Conservation (phyloP, 768 basidiomycete genomes). For the Omphalotus guepiniiformis region DNA sequence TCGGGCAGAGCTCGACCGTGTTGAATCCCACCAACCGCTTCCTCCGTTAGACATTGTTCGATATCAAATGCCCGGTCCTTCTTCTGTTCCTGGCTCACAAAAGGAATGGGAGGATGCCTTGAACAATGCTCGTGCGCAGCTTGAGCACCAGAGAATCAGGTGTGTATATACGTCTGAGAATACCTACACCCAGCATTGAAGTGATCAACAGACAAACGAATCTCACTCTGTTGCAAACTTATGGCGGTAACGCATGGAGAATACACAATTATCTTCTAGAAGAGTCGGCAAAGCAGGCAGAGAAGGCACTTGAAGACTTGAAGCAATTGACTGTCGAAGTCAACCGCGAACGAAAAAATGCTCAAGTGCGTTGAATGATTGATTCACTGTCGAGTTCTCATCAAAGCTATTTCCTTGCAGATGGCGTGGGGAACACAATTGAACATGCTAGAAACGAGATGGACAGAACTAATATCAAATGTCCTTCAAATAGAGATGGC, state of each 20-base stretch:
- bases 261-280: slow-evolving; percentile 89
- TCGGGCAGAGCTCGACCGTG: slow-evolving; percentile 68
- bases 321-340: slow-evolving; percentile 78
- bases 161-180: slow-evolving; percentile 27
- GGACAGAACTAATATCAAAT: slow-evolving; percentile 90
- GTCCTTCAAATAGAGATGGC: slow-evolving; percentile 96
- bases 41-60: slow-evolving; percentile 66
- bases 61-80: slow-evolving; percentile 71
- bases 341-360: slow-evolving; percentile 86
- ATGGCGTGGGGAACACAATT: slow-evolving; percentile 77
- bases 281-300: slow-evolving; percentile 65
- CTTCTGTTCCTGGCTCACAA: slow-evolving; percentile 56
- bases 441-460: slow-evolving; percentile 76
- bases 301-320: slow-evolving; percentile 70
- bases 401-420: no score
- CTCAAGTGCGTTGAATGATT: slow-evolving; percentile 58
- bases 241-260: slow-evolving; percentile 89
- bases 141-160: slow-evolving; percentile 84
- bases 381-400: no score
- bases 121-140: slow-evolving; percentile 73
- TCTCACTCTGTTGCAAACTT: slow-evolving; percentile 74
- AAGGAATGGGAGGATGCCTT: slow-evolving; percentile 75
- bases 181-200: slow-evolving; percentile 7
- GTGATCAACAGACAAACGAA: slow-evolving; percentile 64
- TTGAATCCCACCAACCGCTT: slow-evolving; percentile 64